phyloP scores from a whole-genome alignment of 352 stramenopile species.

The Pythium biforme region DNA sequence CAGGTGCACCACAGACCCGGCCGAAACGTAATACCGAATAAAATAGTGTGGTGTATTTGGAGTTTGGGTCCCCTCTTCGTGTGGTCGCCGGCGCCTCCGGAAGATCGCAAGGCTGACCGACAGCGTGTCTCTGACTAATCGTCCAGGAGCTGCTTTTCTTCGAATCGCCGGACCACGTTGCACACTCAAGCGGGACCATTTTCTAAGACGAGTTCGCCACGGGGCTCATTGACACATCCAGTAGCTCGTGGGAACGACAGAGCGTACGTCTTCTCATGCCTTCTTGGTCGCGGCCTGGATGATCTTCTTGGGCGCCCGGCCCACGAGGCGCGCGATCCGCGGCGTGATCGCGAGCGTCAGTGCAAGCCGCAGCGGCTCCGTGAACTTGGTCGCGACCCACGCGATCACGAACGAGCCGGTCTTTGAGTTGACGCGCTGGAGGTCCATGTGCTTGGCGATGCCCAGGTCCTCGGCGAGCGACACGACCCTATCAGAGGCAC shows the following conservation, averaged over 20 bases:
- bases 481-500: conserved; percentile 45
- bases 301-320: conserved; percentile 57
- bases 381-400: conserved; percentile 89
- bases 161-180: too few species aligned
- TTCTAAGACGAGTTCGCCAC: too few species aligned
- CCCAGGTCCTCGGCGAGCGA: conserved; percentile 66
- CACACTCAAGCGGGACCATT: too few species aligned
- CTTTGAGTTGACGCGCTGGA: conserved; percentile 80
- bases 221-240: too few species aligned
- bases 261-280: conserved; percentile 11
- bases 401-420: conserved; percentile 78
- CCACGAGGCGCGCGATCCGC: conserved; percentile 69
- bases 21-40: too few species aligned
- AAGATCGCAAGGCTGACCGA: too few species aligned
- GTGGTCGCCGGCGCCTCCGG: neutral
- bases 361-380: conserved; percentile 74
- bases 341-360: conserved; percentile 79
- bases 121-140: too few species aligned
- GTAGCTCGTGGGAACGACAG: too few species aligned
- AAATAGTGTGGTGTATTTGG: too few species aligned
- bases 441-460: conserved; percentile 76
- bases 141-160: too few species aligned
- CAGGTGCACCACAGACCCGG: too few species aligned
- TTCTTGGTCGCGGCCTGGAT: conserved; percentile 25
- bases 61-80: too few species aligned